Evolutionary conservation across 805 yeast genomes (phyloP), one percentile per base, ranked within the genome.

Genomic region (Yamadazyma takamatsuzukensis): DNA sequence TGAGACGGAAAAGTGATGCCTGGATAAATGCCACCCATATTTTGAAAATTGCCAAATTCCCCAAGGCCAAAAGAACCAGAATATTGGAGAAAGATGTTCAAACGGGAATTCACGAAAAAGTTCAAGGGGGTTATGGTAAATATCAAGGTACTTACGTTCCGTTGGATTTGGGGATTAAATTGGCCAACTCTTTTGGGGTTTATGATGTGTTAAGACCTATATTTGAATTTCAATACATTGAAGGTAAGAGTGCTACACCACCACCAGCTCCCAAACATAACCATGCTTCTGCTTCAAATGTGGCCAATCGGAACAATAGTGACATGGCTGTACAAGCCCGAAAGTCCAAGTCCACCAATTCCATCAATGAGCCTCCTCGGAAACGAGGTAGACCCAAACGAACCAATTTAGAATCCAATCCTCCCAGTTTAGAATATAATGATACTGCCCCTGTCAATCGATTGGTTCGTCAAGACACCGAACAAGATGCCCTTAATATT

Each of bases 1-100:
- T 80, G 85, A 64, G 85, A 33, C 63, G 88, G 30, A 66, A 74
- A 28, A 54, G 54, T 24, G 88, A 82, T 53, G 70, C 80, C 10
- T 75, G 76, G 65, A 72, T 82, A 43, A 82, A 82, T 52, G 87
- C 85, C 13, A 79, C 87, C 4, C 88, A 81, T 53, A 72, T 81
- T 21, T 61, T 82, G 34, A 80, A 78, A 49, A 70, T 80, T 17
- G 85, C 83, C 16, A 79, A 80, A 29, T 69, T 78, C 36, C 85
- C 83, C 44, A 72, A 79, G 46, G 76, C 82, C 14, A 70, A 72
- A 38, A 60, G 85, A 29, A 76, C 83, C 6, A 71, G 79, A 38
- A 67, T 78, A 30, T 70, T 81, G 39, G 87, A 80, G 40, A 68
- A 69, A 41, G 85, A 79, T 43, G 77, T 78, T 25, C 74, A 69